Evolutionary conservation across 768 basidiomycete genomes (phyloP).

Genomic region (Serendipita sp.): DNA sequence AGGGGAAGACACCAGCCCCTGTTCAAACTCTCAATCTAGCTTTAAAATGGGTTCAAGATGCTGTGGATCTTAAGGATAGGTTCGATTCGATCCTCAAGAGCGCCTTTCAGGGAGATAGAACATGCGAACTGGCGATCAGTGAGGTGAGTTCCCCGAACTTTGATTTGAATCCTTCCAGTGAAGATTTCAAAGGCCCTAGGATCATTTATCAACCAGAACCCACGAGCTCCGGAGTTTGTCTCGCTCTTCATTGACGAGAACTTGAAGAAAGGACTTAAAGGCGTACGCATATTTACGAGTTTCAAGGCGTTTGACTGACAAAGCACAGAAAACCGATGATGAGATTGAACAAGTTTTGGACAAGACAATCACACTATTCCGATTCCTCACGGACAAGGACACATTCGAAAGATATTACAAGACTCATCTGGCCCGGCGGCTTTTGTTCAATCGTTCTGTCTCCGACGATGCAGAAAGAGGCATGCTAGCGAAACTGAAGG

Average conservation of each 20-base stretch:
- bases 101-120: constrained; percentile 56
- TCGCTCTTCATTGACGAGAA: constrained; percentile 96
- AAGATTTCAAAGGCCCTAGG: constrained; percentile 90
- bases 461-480: constrained; percentile 96
- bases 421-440: constrained; percentile 80
- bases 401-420: constrained; percentile 98
- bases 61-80: constrained; percentile 80
- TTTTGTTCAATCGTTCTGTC: constrained; percentile 70
- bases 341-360: constrained; percentile 84
- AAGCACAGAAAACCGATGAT: constrained; percentile 70
- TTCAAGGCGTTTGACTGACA: constrained; percentile 3
- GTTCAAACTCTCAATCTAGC: constrained; percentile 42
- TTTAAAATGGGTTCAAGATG: constrained; percentile 83
- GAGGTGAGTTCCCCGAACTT: constrained; percentile 38
- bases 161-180: neutral
- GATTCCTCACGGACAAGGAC: constrained; percentile 88
- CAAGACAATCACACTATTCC: constrained; percentile 91
- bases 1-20: constrained; percentile 33
- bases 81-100: constrained; percentile 61
- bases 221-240: constrained; percentile 81
- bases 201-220: constrained; percentile 76
- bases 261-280: constrained; percentile 84
- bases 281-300: constrained; percentile 35
- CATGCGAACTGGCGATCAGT: constrained; percentile 64
- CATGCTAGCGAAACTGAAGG: constrained; percentile 93